Evolutionary conservation across 1,139 yeast genomes (phyloP).

Genomic region (Candida gigantensis): DNA sequence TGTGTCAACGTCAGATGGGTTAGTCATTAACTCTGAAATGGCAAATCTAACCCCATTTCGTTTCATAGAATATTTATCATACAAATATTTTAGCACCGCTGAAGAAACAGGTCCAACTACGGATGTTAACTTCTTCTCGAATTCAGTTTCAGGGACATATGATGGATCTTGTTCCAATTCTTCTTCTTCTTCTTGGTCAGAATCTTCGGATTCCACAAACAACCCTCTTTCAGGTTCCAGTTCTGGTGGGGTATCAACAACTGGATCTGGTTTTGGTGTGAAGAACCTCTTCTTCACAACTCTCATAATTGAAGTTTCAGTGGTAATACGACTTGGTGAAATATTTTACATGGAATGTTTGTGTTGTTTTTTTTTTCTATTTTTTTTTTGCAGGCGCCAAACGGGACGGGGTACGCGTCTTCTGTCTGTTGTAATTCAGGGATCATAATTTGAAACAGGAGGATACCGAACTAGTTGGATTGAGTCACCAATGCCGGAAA

Average conservation of each 20-base stretch:
- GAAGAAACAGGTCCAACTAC: constrained; percentile 25
- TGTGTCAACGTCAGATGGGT: constrained; percentile 16
- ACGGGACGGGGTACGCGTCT: too few relatives aligned
- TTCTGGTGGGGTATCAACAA: constrained; percentile 18
- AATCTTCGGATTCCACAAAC: constrained; percentile 21
- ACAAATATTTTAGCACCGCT: constrained; percentile 20
- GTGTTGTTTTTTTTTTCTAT: too few relatives aligned
- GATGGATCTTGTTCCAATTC: too few relatives aligned
- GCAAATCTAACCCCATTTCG: constrained; percentile 30
- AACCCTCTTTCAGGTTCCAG: constrained; percentile 8
- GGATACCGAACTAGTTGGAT: too few relatives aligned
- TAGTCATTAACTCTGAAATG: constrained; percentile 28
- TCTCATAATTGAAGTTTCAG: constrained; percentile 8
- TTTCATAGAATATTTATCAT: constrained; percentile 22
- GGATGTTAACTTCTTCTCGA: constrained; percentile 21
- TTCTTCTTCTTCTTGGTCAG: constrained; percentile 15
- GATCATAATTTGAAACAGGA: too few relatives aligned
- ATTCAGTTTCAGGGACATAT: constrained; percentile 16
- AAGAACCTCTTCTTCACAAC: constrained; percentile 14
- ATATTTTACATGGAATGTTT: not conserved
- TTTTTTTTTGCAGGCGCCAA: too few relatives aligned
- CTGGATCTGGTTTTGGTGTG: constrained; percentile 7
- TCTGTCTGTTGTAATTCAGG: too few relatives aligned
- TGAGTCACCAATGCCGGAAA: too few relatives aligned
- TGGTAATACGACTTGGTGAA: not conserved